Conservation (phyloP, 2,329 filamentous ascomycete genomes). For the Penicillium sp. region DNA sequence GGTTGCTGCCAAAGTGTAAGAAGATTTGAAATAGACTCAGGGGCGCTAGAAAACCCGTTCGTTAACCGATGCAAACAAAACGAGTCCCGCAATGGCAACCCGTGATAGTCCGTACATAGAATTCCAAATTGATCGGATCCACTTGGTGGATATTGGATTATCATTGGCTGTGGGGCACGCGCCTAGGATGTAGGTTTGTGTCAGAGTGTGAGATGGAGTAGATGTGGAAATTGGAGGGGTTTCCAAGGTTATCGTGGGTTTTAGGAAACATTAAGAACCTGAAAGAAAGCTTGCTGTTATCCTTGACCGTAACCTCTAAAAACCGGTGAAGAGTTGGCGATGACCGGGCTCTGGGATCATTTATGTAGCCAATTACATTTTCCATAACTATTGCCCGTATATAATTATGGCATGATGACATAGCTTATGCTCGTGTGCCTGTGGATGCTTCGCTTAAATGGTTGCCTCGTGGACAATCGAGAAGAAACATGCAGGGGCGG, state of each 20-base stretch:
- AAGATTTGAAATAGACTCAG: slow-evolving; percentile 14
- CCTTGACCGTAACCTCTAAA: not conserved
- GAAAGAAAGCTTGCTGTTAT: not conserved
- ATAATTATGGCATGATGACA: too few relatives aligned
- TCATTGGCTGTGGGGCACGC: slow-evolving; percentile 10
- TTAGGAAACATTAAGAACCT: not conserved
- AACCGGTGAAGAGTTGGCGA: not conserved
- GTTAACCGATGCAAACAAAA: slow-evolving; percentile 9
- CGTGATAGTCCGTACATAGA: slow-evolving; percentile 5
- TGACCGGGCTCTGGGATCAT: not conserved
- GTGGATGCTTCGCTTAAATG: too few relatives aligned
- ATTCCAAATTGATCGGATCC: slow-evolving; percentile 17
- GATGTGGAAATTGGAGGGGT: not conserved
- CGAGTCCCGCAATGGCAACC: slow-evolving; percentile 1
- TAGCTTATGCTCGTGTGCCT: too few relatives aligned
- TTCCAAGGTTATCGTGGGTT: too few relatives aligned
- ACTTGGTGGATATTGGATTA: not conserved
- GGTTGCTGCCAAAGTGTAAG: not conserved
- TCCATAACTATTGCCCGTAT: not conserved
- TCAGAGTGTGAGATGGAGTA: not conserved
- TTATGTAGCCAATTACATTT: not conserved
- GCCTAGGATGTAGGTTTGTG: not conserved
- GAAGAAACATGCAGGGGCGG: not conserved
- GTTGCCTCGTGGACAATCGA: too few relatives aligned
- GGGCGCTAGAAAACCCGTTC: slow-evolving; percentile 1